Evolutionary conservation across 164 flowering plant species (phyloP).

Genomic region (Cinnamomum micranthum): DNA sequence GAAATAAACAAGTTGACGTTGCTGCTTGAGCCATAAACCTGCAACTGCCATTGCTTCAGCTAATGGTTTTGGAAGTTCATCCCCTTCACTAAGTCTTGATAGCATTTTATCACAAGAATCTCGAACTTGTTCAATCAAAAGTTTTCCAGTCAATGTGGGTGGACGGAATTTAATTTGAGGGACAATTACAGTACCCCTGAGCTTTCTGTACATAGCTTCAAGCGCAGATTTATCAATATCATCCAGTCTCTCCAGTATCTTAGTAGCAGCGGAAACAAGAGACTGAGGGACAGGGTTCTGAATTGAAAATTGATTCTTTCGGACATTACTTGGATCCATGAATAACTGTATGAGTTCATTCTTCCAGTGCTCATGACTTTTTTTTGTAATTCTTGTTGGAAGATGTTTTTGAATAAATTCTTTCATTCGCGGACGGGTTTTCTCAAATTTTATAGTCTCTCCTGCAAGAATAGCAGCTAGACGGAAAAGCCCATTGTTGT

Average conservation of each 20-base stretch:
- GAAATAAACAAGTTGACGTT: slow-evolving; percentile 19
- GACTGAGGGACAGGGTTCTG: slow-evolving; percentile 17
- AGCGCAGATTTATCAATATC: slow-evolving; percentile 34
- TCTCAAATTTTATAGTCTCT: slow-evolving; percentile 38
- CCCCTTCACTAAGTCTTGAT: slow-evolving; percentile 34
- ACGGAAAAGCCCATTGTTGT: slow-evolving; percentile 48
- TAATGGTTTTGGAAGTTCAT: slow-evolving; percentile 42
- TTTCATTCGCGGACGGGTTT: slow-evolving; percentile 51
- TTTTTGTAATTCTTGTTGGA: slow-evolving; percentile 12
- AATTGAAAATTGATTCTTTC: slow-evolving; percentile 10
- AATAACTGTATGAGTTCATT: slow-evolving; percentile 31
- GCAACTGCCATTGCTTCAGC: slow-evolving; percentile 69
- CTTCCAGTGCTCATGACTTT: slow-evolving; percentile 4
- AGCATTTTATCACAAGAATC: slow-evolving; percentile 37
- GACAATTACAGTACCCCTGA: slow-evolving; percentile 27
- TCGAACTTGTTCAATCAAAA: slow-evolving; percentile 31
- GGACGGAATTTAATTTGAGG: slow-evolving; percentile 24
- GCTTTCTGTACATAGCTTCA: slow-evolving; percentile 60
- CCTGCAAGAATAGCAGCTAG: slow-evolving; percentile 39
- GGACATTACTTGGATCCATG: slow-evolving; percentile 39
- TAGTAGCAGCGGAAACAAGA: slow-evolving; percentile 32
- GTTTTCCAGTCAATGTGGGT: slow-evolving; percentile 22
- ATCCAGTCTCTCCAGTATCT: slow-evolving; percentile 45
- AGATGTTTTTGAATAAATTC: slow-evolving; percentile 37
- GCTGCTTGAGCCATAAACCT: slow-evolving; percentile 39